Base-by-base conservation (phyloP, 1,284 basidiomycete genomes). In the Schizophyllum commune region DNA sequence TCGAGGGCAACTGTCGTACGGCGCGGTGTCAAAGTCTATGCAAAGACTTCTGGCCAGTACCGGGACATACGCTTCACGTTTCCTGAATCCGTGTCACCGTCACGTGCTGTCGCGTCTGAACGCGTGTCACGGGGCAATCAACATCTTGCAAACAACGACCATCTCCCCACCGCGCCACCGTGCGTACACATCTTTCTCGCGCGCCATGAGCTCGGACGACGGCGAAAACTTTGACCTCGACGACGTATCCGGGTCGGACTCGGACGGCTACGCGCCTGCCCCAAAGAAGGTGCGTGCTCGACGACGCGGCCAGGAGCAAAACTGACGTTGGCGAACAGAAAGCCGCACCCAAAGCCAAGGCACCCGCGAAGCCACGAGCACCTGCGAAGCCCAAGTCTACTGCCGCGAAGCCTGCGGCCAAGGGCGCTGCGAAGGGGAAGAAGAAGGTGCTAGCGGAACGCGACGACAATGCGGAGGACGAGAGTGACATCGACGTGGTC, bases 361-460 rank as follows among this genome's bases (percentile, higher is more conserved):
- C 66, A 27, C 56, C 66, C 27, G 56, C 65, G 15, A 79, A 76
- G 62, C 47, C 66, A 17, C 64, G 72, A 13, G 75, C 84, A 66
- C 66, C 67, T 72, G 47, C 66, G 11, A 72, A 72, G 60, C 60
- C 68, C 9, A 67, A 68, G 57, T 57, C 67, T 2, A 34, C 68
- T 34, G 59, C 65, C 27, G 57, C 68, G 1, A 75, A 82, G 69
- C 58, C 70, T 0, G 77, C 76, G 61, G 56, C 69, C 19, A 78
- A 85, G 71, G 70, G 77, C 9, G 74, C 75, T 2, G 70, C 83
- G 13, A 92, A 91, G 82, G 70, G 83, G 15, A 92, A 91, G 82
- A 91, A 91, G 80, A 89, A 88, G 65, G 83, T 83, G 58, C 81
- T 86, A 60, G 82, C 75, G 20, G 83, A 87, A 60, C 82, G 83